Percentiles rank a stretch among this genome's conserved stretches.
Conservation (phyloP, 331 rosid genomes). For the Telfairia occidentalis region DNA sequence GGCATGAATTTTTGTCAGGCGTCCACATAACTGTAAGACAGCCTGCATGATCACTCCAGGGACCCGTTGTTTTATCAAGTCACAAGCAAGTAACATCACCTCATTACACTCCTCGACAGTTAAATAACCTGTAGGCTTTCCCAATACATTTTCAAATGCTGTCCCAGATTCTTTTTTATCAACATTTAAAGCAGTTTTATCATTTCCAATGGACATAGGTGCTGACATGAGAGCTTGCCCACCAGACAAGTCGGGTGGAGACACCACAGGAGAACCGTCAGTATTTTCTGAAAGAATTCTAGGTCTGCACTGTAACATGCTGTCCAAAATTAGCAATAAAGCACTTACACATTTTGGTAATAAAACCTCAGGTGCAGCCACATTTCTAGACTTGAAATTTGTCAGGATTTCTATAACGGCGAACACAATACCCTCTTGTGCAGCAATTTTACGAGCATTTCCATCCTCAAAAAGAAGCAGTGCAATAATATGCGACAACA, state of each 20-base stretch:
- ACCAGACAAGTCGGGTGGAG: conserved; percentile 41
- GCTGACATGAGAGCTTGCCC: conserved; percentile 39
- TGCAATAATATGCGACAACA: conserved; percentile 71
- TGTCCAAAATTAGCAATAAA: conserved; percentile 79
- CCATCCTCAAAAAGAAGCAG: conserved; percentile 85
- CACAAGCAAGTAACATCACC: conserved; percentile 70
- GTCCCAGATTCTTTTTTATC: conserved; percentile 36
- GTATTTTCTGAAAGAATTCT: conserved; percentile 36
- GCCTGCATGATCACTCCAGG: conserved; percentile 98
- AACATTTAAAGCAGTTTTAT: conserved; percentile 26
- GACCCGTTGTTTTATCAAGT: conserved; percentile 77
- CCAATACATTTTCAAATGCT: conserved; percentile 58
- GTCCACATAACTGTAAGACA: conserved; percentile 87
- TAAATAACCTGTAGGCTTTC: conserved; percentile 77
- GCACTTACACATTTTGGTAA: conserved; percentile 79
- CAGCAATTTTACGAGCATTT: conserved; percentile 70
- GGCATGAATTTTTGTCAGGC: conserved; percentile 74
- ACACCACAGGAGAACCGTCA: conserved; percentile 47
- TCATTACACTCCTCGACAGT: conserved; percentile 67
- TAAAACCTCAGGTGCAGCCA: conserved; percentile 45
- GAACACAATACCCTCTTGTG: conserved; percentile 59
- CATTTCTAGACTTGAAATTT: conserved; percentile 49
- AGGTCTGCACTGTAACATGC: conserved; percentile 74
- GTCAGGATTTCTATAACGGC: conserved; percentile 58
- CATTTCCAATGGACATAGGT: conserved; percentile 30